Base-by-base conservation (phyloP, 2,329 filamentous ascomycete genomes). In the Waltergamsia citrina region DNA sequence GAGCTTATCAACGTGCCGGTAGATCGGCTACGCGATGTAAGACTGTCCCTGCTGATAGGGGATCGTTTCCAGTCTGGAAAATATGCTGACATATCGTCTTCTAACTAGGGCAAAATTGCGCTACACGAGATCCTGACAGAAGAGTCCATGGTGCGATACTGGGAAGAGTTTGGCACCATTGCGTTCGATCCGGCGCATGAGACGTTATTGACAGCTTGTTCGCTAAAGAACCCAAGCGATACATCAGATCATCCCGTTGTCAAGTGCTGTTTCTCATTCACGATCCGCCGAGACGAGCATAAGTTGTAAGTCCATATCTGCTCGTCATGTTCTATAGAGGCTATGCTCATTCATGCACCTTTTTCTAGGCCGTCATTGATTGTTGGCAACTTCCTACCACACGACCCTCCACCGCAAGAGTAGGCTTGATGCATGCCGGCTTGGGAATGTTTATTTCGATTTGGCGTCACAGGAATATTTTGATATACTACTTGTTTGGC, bases 111-210 rank as follows among this genome's bases (percentile, higher is more conserved):
- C 40, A 93, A 93, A 49, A 81, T 96, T 43, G 85, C 92, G 10
- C 73, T 98, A 31, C 92, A 98, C 54, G 88, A 98, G 55, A 93
- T 98, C 42, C 76, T 98, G 29, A 87, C 86, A 3, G 92, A 98
- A 62, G 86, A 94, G 41, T 93, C 88, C 26, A 75, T 94, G 40
- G 92, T 96, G 35, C 85, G 85, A 48, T 98, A 98, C 51, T 98
- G 92, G 92, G 92, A 98, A 59, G 94, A 98, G 51, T 98, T 98
- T 51, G 88, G 90, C 33, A 90, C 87, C 5, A 96, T 98, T 48
- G 93, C 92, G 8, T 98, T 98, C 57, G 92, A 98, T 52, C 78
- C 81, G 37, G 80, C 77, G 8, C 92, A 96, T 53, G 94, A 98
- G 55, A 93, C 90, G 16, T 85, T 98, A 49, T 67, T 98, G 45